Base-by-base conservation (phyloP, 2,329 filamentous ascomycete species). In the Cladosporium sp. region DNA sequence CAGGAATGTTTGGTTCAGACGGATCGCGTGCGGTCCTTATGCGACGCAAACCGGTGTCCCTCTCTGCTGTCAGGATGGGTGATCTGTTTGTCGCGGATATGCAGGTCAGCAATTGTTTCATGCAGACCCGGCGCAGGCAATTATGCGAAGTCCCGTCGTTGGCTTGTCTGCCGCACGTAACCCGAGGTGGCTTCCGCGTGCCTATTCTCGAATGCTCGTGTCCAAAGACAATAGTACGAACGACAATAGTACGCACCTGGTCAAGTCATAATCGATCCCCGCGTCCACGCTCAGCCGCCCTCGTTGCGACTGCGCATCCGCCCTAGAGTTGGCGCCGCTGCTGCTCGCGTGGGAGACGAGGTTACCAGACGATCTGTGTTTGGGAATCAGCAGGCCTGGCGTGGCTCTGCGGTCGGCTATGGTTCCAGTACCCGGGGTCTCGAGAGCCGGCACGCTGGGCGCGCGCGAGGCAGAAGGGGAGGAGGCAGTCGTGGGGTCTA, bases 21-120 rank as follows among this genome's bases (percentile, higher is more conserved):
- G 86, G 85, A 59, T 88, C 74, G 25, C 87, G 87, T 57, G 87
- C 80, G 74, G 97, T 93, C 72, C 94, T 89, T 73, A 99, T 99
- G 68, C 94, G 89, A 71, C 92, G 88, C 69, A 99, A 82, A 64
- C 94, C 74, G 93, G 68, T 72, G 45, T 71, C 68, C 39, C 68
- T 67, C 58, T 72, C 68, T 40, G 67, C 91, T 64, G 85, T 81
- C 71, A 95, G 83, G 70, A 96, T 83, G 69, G 91, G 85, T 68
- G 90, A 90, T 78, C 90, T 95, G 72, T 65, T 47, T 57, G 45
- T 45, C 37, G 37, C 54, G 45, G 25, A 35, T 42, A 44, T 51
- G 54, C 47, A 42, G 17, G 54, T 57, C 45, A 52, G 52, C 40
- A 47, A 60, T 58, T 58, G 42, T 47, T 47, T 48, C 51, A 52